Percentiles rank a stretch among this genome's conserved stretches.
Conservation (phyloP, 1,284 basidiomycete species). For the Ganoderma multipileum region DNA sequence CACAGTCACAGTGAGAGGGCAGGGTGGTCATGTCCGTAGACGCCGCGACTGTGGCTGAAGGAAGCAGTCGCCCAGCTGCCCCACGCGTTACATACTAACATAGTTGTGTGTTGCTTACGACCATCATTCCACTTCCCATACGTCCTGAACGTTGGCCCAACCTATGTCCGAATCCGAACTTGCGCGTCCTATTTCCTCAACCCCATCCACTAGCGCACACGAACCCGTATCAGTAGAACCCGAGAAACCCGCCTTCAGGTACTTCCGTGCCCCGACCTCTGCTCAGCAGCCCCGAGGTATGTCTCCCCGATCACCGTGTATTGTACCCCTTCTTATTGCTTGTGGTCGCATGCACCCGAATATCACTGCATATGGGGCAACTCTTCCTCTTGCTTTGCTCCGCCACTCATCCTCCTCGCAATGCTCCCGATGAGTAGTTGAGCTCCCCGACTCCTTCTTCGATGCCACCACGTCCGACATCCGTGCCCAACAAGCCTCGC, state of each 20-base stretch:
- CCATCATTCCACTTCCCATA: not conserved
- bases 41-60: too few species aligned
- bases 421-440: slow-evolving; percentile 32
- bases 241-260: slow-evolving; percentile 26
- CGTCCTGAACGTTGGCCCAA: not conserved
- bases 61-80: too few species aligned
- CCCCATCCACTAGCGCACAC: not conserved
- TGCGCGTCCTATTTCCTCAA: not conserved
- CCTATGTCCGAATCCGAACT: not conserved
- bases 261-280: slow-evolving; percentile 31
- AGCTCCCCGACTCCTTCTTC: slow-evolving; percentile 77
- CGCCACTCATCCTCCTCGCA: not conserved
- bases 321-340: not conserved
- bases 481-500: slow-evolving; percentile 69
- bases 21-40: not conserved
- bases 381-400: not conserved
- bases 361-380: not conserved
- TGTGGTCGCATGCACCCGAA: too few species aligned
- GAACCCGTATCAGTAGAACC: not conserved
- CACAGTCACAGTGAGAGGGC: too few species aligned
- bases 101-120: not conserved
- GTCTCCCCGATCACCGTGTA: slow-evolving; percentile 12
- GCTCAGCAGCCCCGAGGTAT: slow-evolving; percentile 27
- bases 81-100: too few species aligned
- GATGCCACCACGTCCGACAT: slow-evolving; percentile 79